Conservation (phyloP, 176 grass and related monocot species). For the Triticum turgidum region DNA sequence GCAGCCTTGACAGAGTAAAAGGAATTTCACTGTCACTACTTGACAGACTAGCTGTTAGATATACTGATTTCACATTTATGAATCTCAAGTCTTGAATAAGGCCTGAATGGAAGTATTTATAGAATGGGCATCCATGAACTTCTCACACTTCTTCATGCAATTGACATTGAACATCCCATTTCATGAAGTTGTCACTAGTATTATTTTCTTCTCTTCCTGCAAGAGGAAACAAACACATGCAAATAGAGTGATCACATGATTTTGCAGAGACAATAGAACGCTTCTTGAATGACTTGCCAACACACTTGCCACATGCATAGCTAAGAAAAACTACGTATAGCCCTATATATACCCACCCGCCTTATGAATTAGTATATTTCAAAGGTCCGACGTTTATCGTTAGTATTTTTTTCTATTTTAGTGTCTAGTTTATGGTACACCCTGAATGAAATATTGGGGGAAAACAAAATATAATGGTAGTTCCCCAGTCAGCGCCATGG, state of each 20-base stretch:
- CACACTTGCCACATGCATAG: neutral
- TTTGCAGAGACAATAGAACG: neutral
- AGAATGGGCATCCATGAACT: neutral
- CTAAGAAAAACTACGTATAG: neutral
- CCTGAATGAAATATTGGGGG: neutral
- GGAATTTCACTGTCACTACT: too few species aligned
- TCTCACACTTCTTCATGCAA: neutral
- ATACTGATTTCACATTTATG: neutral
- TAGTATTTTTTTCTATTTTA: neutral
- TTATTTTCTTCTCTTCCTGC: neutral
- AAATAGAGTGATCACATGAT: neutral
- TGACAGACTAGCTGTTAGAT: too few species aligned
- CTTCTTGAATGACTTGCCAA: neutral
- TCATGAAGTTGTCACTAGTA: neutral
- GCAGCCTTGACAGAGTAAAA: too few species aligned
- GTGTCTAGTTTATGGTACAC: neutral
- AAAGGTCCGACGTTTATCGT: neutral
- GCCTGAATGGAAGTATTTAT: neutral
- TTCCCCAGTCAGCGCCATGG: conserved; percentile 14
- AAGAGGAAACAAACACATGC: neutral
- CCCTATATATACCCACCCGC: neutral
- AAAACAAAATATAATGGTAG: neutral
- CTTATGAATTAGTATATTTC: neutral
- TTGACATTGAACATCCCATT: neutral
- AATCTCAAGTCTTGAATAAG: neutral